phyloP scores from a whole-genome alignment of 2,329 filamentous ascomycete species.

The Aureobasidium sp. region DNA sequence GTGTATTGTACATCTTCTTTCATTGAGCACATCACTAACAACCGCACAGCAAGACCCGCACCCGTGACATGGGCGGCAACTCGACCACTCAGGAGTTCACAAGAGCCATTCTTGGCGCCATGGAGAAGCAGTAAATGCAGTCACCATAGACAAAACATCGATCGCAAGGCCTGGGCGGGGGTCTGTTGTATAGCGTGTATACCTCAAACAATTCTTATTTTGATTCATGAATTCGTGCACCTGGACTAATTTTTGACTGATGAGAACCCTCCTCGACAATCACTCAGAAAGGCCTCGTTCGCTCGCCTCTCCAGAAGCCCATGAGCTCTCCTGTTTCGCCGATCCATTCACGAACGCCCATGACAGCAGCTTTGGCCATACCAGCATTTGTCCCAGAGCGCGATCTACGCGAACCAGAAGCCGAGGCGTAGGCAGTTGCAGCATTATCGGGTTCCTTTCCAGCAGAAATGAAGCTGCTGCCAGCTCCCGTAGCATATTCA shows the following conservation, averaged over 20 bases:
- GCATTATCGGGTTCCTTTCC: constrained; percentile 31
- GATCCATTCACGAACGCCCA: constrained; percentile 57
- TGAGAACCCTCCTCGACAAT: not conserved
- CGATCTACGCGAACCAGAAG: constrained; percentile 34
- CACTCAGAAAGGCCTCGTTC: constrained; percentile 36
- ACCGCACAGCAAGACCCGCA: constrained; percentile 65
- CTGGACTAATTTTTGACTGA: not conserved
- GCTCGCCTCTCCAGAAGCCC: constrained; percentile 54
- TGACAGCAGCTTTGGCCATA: constrained; percentile 52
- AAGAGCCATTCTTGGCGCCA: constrained; percentile 84
- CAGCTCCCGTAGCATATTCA: constrained; percentile 57
- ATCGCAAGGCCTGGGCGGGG: constrained; percentile 6
- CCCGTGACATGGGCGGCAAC: constrained; percentile 90
- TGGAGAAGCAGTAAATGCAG: constrained; percentile 51
- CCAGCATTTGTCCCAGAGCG: constrained; percentile 45
- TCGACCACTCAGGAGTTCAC: constrained; percentile 93
- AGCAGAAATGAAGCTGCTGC: constrained; percentile 40
- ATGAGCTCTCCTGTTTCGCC: constrained; percentile 52
- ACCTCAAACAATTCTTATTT: constrained; percentile 13
- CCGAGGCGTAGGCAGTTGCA: constrained; percentile 35
- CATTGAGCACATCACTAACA: constrained; percentile 25
- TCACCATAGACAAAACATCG: not conserved
- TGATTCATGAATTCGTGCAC: constrained; percentile 12
- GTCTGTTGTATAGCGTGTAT: constrained; percentile 12
- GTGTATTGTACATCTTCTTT: constrained; percentile 28